Conservation (phyloP, 139 green algal species). For the Picochlorum sp. region DNA sequence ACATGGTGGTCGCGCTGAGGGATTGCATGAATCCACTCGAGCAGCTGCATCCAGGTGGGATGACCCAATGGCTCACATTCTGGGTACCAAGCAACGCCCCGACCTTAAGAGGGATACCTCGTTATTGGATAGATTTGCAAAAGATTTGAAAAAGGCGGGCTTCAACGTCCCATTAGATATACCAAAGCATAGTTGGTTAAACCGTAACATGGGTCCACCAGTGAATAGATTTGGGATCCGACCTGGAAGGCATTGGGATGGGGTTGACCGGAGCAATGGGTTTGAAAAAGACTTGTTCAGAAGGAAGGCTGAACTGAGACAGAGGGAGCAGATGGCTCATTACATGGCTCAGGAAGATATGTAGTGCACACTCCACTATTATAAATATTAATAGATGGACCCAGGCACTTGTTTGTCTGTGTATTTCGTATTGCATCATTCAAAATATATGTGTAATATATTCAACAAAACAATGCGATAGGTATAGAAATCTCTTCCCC, state of each 20-base stretch:
- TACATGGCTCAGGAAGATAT: constrained; percentile 65
- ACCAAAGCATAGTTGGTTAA: constrained; percentile 88
- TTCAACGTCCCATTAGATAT: constrained; percentile 83
- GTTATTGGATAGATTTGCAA: constrained; percentile 9
- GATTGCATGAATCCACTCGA: constrained; percentile 37
- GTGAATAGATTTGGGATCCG: constrained; percentile 85
- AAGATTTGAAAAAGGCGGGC: constrained; percentile 51
- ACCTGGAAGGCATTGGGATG: constrained; percentile 95
- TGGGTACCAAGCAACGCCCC: constrained; percentile 22
- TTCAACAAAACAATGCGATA: not conserved
- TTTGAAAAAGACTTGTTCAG: constrained; percentile 83
- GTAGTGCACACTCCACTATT: constrained; percentile 21
- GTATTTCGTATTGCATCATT: too few relatives aligned
- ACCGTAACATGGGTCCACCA: constrained; percentile 59
- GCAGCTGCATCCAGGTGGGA: constrained; percentile 56
- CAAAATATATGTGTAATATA: not conserved
- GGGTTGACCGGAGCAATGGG: constrained; percentile 87
- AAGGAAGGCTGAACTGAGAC: constrained; percentile 35
- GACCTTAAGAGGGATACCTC: constrained; percentile 9
- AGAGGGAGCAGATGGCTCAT: constrained; percentile 44
- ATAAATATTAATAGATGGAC: too few relatives aligned
- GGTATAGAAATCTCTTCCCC: not conserved
- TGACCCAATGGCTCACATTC: constrained; percentile 81
- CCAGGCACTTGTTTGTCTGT: too few relatives aligned
- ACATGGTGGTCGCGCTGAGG: not conserved